Percentiles rank a stretch among this genome's conserved stretches.
Conservation (phyloP, 306 rosid genomes). For the Neltuma alba region DNA sequence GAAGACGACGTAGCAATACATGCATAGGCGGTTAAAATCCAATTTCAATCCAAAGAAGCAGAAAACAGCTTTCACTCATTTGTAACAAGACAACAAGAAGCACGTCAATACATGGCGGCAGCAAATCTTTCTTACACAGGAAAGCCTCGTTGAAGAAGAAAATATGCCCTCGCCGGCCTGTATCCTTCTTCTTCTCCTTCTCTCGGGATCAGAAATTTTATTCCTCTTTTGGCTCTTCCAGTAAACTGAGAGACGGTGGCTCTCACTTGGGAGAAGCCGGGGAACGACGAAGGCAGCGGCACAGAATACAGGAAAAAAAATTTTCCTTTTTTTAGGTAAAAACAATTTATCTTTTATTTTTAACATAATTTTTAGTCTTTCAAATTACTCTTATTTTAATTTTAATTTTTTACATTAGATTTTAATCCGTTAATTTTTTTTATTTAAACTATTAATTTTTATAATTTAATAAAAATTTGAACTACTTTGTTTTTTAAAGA, state of each 20-base stretch:
- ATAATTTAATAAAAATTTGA: no score
- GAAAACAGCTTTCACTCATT: background rate
- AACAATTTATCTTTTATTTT: no score
- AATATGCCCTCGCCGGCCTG: background rate
- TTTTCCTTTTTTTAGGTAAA: no score
- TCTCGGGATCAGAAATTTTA: background rate
- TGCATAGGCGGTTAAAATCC: background rate
- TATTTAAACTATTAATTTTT: no score
- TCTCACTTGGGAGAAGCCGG: background rate
- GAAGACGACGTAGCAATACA: background rate
- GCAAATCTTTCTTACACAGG: background rate
- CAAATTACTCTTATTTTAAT: no score
- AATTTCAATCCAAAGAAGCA: background rate
- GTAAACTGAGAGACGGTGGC: background rate
- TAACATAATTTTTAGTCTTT: no score
- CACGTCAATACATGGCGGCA: background rate
- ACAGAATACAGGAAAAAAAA: no score
- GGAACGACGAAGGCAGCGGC: background rate
- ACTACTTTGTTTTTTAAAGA: no score
- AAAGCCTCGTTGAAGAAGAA: background rate
- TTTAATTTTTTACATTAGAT: no score
- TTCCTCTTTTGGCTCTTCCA: background rate
- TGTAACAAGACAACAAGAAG: background rate
- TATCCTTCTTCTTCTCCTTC: background rate
- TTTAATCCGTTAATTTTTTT: no score